Percentiles rank a stretch among this genome's conserved stretches.
These are phyloP conservation scores for Thelonectria olida DNA, from an alignment of 2,329 filamentous ascomycete species.

Conservation along the genomic window DNA sequence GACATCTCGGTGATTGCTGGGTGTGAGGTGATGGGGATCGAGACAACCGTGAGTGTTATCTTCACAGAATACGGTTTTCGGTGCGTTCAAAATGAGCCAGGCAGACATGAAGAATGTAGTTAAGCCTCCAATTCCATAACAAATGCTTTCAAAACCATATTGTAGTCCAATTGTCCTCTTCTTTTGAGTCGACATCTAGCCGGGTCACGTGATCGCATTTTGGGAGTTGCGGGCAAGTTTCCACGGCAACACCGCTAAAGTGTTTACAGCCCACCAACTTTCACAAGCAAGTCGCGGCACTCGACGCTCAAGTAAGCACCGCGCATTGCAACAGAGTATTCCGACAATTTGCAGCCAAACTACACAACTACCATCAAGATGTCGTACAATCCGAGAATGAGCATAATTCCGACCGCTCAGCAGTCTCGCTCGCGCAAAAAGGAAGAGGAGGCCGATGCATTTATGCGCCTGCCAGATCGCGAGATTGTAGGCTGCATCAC, in stretches of 20 bases:
- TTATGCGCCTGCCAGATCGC: conserved; percentile 69
- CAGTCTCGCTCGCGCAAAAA: conserved; percentile 64
- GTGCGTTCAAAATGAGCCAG: neutral
- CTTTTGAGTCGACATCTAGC: neutral
- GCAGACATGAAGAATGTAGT: too few relatives aligned
- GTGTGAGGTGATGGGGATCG: neutral
- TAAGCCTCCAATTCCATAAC: too few relatives aligned
- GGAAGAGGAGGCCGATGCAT: conserved; percentile 67
- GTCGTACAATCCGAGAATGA: conserved; percentile 69
- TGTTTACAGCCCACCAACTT: conserved; percentile 33
- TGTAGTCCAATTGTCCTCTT: neutral
- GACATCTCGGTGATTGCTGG: neutral
- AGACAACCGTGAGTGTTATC: neutral
- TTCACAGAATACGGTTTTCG: neutral
- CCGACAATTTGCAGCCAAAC: neutral
- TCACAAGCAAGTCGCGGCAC: conserved; percentile 22
- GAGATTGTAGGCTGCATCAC: conserved; percentile 98
- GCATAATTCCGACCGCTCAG: conserved; percentile 64
- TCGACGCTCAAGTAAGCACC: conserved; percentile 11
- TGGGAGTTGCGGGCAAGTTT: conserved; percentile 24
- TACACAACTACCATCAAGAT: conserved; percentile 47
- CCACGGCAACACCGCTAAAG: conserved; percentile 34
- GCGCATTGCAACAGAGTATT: conserved; percentile 6
- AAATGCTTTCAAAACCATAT: too few relatives aligned
- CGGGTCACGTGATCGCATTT: conserved; percentile 27